Conservation (phyloP, 805 yeast genomes). For the Metschnikowia hibisci region DNA sequence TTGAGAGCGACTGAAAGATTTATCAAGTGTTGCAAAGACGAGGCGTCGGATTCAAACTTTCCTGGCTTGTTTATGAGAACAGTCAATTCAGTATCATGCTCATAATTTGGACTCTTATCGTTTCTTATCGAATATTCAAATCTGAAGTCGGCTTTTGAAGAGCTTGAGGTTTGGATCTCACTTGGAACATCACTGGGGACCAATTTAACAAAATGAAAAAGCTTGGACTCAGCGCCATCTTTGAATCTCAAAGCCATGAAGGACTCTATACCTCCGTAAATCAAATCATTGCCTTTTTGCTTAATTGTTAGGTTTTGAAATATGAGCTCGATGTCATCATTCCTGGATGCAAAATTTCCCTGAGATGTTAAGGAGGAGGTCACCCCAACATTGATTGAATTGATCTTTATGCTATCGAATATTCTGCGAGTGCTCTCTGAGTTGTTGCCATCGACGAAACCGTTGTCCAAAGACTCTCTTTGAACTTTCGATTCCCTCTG, state of each 20-base stretch:
- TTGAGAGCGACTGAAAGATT: slow-evolving; percentile 25
- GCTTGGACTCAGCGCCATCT: slow-evolving; percentile 17
- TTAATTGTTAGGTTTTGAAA: slow-evolving; percentile 34
- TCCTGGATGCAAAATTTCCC: slow-evolving; percentile 41
- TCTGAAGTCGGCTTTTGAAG: slow-evolving; percentile 45
- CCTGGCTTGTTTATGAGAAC: slow-evolving; percentile 26
- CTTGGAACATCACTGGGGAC: not conserved
- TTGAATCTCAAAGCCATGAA: slow-evolving; percentile 24
- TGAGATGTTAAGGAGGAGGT: slow-evolving; percentile 41
- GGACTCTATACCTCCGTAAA: slow-evolving; percentile 47
- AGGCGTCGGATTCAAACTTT: slow-evolving; percentile 18
- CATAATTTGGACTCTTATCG: not conserved
- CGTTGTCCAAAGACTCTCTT: slow-evolving; percentile 6
- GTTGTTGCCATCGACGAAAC: slow-evolving; percentile 5
- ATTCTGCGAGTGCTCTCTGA: slow-evolving; percentile 2
- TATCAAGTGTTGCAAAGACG: slow-evolving; percentile 23
- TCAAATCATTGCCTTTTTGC: slow-evolving; percentile 38
- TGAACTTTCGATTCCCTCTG: not conserved
- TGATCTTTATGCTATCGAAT: slow-evolving; percentile 27
- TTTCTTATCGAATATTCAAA: slow-evolving; percentile 42
- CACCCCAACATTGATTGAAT: slow-evolving; percentile 37
- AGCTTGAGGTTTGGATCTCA: not conserved
- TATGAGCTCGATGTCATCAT: slow-evolving; percentile 23
- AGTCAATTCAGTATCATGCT: not conserved
- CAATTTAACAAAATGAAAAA: slow-evolving; percentile 24